These are phyloP conservation scores for Globisporangium echinulatum DNA, from an alignment of 352 stramenopile genomes.

Conservation along the genomic window DNA sequence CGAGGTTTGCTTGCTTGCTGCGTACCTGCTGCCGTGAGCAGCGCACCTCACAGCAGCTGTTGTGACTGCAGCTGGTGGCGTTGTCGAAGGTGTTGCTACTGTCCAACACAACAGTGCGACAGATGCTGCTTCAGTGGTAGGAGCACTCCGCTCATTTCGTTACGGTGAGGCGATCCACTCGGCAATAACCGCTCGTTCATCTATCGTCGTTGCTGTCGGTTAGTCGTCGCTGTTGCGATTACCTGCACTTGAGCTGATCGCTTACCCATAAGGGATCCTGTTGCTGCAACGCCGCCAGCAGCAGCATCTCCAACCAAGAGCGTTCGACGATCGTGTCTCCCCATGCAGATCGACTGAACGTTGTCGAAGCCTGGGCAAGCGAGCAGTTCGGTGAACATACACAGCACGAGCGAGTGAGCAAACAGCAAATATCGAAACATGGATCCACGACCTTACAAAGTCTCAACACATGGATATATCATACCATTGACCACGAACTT, in stretches of 20 bases:
- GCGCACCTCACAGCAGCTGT: not conserved
- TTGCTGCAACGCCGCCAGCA: not conserved
- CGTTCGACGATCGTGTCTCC: not conserved
- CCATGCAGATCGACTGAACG: not conserved
- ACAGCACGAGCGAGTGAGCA: not conserved
- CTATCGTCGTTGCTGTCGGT: not conserved
- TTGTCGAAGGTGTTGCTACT: not conserved
- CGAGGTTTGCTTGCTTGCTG: not conserved
- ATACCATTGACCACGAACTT: too few species aligned
- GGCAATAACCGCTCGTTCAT: not conserved
- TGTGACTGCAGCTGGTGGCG: not conserved
- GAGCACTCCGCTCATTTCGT: not conserved
- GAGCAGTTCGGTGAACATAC: not conserved
- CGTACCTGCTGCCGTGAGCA: not conserved
- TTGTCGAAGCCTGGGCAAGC: not conserved
- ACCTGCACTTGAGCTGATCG: too few species aligned
- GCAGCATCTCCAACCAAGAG: not conserved
- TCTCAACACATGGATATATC: too few species aligned
- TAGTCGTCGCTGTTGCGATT: not conserved
- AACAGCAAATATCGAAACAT: too few species aligned
- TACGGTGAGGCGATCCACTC: not conserved
- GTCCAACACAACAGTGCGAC: not conserved
- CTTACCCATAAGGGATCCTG: not conserved
- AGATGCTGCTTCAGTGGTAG: not conserved
- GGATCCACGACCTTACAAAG: too few species aligned